Base-by-base conservation (phyloP, 495 filamentous ascomycete species). In the Aspergillus sclerotiicarbonarius region DNA sequence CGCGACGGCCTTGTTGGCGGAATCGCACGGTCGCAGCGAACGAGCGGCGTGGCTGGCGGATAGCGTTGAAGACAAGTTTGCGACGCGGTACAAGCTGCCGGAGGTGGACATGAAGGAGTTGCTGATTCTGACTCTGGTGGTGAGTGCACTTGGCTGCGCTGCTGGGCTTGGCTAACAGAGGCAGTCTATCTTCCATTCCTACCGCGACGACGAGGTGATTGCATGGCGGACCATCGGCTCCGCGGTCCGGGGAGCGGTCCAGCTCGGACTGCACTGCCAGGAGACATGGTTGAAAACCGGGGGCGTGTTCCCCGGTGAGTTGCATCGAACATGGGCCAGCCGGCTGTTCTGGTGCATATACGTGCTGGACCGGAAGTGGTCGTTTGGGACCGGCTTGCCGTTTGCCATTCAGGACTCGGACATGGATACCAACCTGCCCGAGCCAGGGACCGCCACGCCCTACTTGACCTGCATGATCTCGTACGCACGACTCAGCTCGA, bases 291-390 rank as follows among this genome's bases (percentile, higher is more conserved):
- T 82, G 20, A 84, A 77, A 46, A 83, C 86, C 9, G 73, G 73
- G 9, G 75, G 73, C 19, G 70, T 76, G 39, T 77, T 81, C 54
- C 77, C 84, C 6, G 83, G 84, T 46, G 81, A 87, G 41, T 61
- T 78, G 18, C 85, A 88, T 41, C 81, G 85, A 29, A 76, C 74
- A 13, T 80, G 80, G 62, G 88, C 85, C 0, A 79, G 87, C 31
- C 80, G 85, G 33, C 80, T 88, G 0, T 95, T 92, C 67, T 95
- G 90, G 90, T 83, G 87, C n/a, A 82, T 89, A 20, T 92, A 91
- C 58, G 85, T 90, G 2, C 78, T 95, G 21, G 90, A 95, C 65
- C 76, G 88, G 6, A 79, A 91, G 39, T 93, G 87, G 86, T 88
- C 85, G 51, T 92, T 95, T 58, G 87, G 87, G 16, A 90, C 87